Conservation (phyloP, 2,329 filamentous ascomycete species). For the Arthrocladium fulminans region DNA sequence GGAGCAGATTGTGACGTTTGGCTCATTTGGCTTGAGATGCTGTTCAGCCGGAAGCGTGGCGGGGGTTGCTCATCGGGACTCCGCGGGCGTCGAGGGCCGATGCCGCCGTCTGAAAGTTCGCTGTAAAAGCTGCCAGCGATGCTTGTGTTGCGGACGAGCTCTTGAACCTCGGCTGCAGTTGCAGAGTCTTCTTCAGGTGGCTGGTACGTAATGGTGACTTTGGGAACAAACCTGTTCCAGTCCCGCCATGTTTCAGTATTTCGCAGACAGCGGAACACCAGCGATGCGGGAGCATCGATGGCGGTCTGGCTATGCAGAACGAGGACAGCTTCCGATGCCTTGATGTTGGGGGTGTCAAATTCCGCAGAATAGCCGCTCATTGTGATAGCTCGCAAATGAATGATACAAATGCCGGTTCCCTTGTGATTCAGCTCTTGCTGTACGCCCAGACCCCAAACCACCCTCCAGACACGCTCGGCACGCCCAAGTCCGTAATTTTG, state of each 20-base stretch:
- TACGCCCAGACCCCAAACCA: no score
- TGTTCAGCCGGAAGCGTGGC: conserved; percentile 6
- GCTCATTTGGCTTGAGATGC: conserved; percentile 5
- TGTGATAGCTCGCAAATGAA: neutral
- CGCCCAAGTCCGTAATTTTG: no score
- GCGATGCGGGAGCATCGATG: conserved; percentile 34
- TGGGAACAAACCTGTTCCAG: conserved; percentile 42
- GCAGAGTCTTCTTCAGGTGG: conserved; percentile 22
- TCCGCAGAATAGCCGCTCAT: conserved; percentile 11
- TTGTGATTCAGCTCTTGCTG: no score
- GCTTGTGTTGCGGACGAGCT: conserved; percentile 22
- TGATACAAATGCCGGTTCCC: no score
- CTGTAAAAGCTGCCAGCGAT: conserved; percentile 21
- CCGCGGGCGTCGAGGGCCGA: neutral
- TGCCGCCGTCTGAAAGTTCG: conserved; percentile 19
- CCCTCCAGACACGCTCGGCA: no score
- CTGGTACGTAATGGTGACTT: conserved; percentile 38
- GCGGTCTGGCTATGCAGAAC: conserved; percentile 28
- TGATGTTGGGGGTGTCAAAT: conserved; percentile 28
- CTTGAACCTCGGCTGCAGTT: conserved; percentile 19
- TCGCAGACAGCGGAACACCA: conserved; percentile 37
- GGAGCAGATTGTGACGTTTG: neutral
- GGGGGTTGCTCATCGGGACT: conserved; percentile 7
- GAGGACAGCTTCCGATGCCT: conserved; percentile 25
- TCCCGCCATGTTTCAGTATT: conserved; percentile 38